Evolutionary conservation across 176 grass and related monocot genomes (phyloP).

Genomic region (Phoenix dactylifera): DNA sequence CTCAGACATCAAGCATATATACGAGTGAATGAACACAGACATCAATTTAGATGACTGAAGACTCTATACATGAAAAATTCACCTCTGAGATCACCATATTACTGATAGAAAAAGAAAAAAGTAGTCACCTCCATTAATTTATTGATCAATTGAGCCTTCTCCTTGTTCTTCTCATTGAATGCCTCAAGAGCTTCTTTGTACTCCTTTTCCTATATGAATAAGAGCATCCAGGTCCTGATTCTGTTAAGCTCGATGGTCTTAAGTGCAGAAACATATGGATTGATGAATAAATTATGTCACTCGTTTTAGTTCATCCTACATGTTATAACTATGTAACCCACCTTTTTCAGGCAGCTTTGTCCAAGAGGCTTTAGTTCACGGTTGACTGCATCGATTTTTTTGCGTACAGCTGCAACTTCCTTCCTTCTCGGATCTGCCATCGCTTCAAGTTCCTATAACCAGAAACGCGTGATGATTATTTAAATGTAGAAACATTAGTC

Average conservation of each 20-base stretch:
- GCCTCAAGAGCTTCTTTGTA: conserved; percentile 79
- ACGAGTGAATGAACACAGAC: no score
- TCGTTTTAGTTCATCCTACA: not conserved
- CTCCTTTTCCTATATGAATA: conserved; percentile 68
- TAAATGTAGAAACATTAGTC: no score
- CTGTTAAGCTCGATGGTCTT: not conserved
- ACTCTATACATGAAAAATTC: no score
- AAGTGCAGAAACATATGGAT: no score
- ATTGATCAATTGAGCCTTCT: conserved; percentile 83
- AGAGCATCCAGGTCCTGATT: not conserved
- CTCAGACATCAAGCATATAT: not conserved
- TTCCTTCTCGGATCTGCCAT: conserved; percentile 85
- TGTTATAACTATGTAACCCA: conserved; percentile 2
- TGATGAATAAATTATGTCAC: not conserved
- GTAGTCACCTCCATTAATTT: conserved; percentile 70
- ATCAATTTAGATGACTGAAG: no score
- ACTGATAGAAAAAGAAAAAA: not conserved
- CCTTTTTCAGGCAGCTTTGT: conserved; percentile 84
- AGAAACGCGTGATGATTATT: not conserved
- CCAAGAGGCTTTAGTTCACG: conserved; percentile 83
- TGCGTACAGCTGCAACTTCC: conserved; percentile 64
- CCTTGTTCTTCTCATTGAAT: conserved; percentile 86
- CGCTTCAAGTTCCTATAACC: conserved; percentile 57
- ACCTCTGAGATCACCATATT: not conserved
- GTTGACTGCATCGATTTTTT: conserved; percentile 68